These are phyloP conservation scores for Cudoniella acicularis DNA, from an alignment of 495 filamentous ascomycete species.

Conservation along the genomic window DNA sequence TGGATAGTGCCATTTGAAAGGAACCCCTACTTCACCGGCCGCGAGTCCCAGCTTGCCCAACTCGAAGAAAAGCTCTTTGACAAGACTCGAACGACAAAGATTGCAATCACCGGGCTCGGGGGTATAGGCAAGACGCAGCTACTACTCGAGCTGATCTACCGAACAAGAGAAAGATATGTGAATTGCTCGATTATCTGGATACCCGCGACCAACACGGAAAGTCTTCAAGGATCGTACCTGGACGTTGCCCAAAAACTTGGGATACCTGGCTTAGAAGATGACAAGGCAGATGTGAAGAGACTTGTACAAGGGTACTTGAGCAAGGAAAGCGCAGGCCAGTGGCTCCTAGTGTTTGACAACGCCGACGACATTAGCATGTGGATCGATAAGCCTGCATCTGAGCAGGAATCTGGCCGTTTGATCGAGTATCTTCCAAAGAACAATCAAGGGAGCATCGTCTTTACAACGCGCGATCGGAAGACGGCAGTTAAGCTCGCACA, in stretches of 20 bases:
- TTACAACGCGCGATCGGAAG: conserved; percentile 27
- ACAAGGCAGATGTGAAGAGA: conserved; percentile 3
- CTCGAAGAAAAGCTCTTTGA: no score
- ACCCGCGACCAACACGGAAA: conserved; percentile 21
- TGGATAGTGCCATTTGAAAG: no score
- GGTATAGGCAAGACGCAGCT: conserved; percentile 36
- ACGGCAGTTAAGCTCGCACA: neutral
- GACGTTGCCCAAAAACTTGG: conserved; percentile 12
- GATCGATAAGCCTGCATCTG: no score
- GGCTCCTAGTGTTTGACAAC: conserved; percentile 36
- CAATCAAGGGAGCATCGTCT: conserved; percentile 22
- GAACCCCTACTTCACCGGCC: no score
- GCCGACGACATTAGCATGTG: no score
- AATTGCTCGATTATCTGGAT: conserved; percentile 32
- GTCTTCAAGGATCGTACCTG: conserved; percentile 10
- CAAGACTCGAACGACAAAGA: no score
- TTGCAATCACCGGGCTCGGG: conserved; percentile 24
- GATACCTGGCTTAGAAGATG: neutral
- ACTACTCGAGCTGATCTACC: conserved; percentile 29
- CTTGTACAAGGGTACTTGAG: conserved; percentile 20
- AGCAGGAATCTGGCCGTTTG: conserved; percentile 13
- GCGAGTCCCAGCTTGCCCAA: no score
- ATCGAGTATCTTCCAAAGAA: conserved; percentile 21
- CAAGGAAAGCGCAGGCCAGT: conserved; percentile 18
- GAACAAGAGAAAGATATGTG: conserved; percentile 4